Percentiles rank a stretch among this genome's conserved stretches.
Conservation (phyloP, 1,284 basidiomycete species). For the Stereum hirsutum region DNA sequence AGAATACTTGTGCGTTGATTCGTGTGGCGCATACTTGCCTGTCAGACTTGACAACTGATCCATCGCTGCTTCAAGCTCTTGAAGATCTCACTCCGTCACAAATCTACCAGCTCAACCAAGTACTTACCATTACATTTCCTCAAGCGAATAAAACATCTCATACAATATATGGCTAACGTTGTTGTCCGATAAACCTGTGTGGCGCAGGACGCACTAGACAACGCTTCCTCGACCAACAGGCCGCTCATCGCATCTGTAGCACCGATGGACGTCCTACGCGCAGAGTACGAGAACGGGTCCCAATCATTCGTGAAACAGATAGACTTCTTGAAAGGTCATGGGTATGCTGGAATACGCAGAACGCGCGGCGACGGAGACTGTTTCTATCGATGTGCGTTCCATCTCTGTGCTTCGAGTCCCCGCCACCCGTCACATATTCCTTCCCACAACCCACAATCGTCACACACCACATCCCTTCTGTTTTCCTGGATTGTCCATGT, state of each 20-base stretch:
- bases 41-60: neutral
- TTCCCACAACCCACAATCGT: too few species aligned
- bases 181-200: too few species aligned
- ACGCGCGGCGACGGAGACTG: conserved; percentile 51
- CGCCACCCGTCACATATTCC: neutral
- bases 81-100: conserved; percentile 10
- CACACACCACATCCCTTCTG: neutral
- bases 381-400: conserved; percentile 46
- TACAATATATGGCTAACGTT: neutral
- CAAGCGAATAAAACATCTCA: neutral
- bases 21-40: too few species aligned
- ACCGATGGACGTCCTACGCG: conserved; percentile 13
- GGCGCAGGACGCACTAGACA: conserved; percentile 10
- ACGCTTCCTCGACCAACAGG: conserved; percentile 4
- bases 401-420: neutral
- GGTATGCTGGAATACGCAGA: conserved; percentile 36
- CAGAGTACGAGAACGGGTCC: conserved; percentile 29
- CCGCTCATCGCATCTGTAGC: conserved; percentile 11
- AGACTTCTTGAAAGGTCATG: conserved; percentile 25
- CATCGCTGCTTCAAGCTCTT: conserved; percentile 7
- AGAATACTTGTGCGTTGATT: too few species aligned
- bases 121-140: neutral
- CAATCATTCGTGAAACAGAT: conserved; percentile 30
- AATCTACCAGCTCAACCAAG: conserved; percentile 15
- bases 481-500: neutral